Percentiles rank a stretch among this genome's conserved stretches.
Evolutionary conservation across 2,329 filamentous ascomycete genomes (phyloP).

Genomic region (Aureobasidium sp.): DNA sequence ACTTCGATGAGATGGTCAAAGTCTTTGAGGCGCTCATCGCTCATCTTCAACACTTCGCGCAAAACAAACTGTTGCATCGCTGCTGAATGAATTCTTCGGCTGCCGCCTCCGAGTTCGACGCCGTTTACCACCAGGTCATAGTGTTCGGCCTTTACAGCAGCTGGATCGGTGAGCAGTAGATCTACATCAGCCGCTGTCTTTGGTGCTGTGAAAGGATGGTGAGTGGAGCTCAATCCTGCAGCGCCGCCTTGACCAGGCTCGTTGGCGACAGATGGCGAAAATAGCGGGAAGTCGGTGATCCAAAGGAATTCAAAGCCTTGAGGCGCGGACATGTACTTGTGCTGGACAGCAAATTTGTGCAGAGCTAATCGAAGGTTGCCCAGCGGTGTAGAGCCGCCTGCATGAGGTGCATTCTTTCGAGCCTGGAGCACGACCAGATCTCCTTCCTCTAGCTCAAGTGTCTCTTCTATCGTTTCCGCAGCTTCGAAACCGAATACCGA

Average conservation of each 20-base stretch:
- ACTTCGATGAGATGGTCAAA: slow-evolving; percentile 83
- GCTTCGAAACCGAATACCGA: slow-evolving; percentile 70
- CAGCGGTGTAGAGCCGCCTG: slow-evolving; percentile 65
- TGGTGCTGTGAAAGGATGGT: slow-evolving; percentile 94
- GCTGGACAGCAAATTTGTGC: slow-evolving; percentile 61
- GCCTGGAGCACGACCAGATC: slow-evolving; percentile 80
- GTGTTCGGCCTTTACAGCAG: slow-evolving; percentile 71
- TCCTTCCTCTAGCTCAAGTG: slow-evolving; percentile 55
- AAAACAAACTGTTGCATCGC: slow-evolving; percentile 79
- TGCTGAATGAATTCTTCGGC: slow-evolving; percentile 81
- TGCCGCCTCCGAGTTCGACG: slow-evolving; percentile 87
- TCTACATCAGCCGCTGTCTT: slow-evolving; percentile 65
- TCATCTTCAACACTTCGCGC: slow-evolving; percentile 74
- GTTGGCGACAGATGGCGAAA: slow-evolving; percentile 60
- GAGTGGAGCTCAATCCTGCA: slow-evolving; percentile 76
- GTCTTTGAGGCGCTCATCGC: slow-evolving; percentile 61
- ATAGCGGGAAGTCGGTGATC: slow-evolving; percentile 88
- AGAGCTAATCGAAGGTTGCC: slow-evolving; percentile 67
- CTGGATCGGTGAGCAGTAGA: slow-evolving; percentile 63
- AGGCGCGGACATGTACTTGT: slow-evolving; percentile 47
- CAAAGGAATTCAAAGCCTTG: slow-evolving; percentile 65
- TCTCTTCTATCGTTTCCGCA: slow-evolving; percentile 50
- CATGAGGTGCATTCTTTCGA: slow-evolving; percentile 56
- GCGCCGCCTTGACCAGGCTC: slow-evolving; percentile 74
- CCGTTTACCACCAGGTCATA: slow-evolving; percentile 97